Evolutionary conservation across 495 filamentous ascomycete genomes (phyloP).

Genomic region (Aspergillus indologenus): DNA sequence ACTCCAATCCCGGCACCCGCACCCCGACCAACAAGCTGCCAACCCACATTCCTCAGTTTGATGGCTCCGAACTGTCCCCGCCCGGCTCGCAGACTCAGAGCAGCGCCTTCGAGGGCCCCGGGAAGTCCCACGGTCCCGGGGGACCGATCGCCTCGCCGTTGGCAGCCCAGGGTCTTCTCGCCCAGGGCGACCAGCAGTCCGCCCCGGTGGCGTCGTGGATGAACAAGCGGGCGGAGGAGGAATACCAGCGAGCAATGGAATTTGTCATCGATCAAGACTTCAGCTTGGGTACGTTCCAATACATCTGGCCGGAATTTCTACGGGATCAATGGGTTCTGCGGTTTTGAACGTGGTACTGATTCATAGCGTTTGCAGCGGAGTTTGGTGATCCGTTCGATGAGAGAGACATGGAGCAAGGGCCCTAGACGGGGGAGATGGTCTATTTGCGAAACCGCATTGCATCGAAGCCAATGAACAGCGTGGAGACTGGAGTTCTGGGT

Average conservation of each 20-base stretch:
- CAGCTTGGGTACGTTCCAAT: constrained; percentile 35
- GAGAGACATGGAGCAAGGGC: constrained; percentile 50
- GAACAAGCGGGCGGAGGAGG: constrained; percentile 58
- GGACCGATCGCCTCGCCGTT: background rate
- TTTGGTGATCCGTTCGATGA: constrained; percentile 62
- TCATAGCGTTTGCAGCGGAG: constrained; percentile 31
- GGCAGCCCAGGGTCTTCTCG: constrained; percentile 5
- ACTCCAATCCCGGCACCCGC: constrained; percentile 30
- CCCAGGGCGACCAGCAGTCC: constrained; percentile 7
- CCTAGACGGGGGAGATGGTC: background rate
- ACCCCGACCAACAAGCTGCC: constrained; percentile 33
- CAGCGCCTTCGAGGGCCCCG: constrained; percentile 5
- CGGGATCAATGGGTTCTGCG: background rate
- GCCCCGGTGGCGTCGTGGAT: constrained; percentile 53
- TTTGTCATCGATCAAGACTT: constrained; percentile 48
- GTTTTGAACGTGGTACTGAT: background rate
- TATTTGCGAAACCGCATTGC: background rate
- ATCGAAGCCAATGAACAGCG: background rate
- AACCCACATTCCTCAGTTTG: constrained; percentile 18
- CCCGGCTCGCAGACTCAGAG: constrained; percentile 49
- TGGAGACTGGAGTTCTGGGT: background rate
- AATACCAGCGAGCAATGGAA: constrained; percentile 52
- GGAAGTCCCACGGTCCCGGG: background rate
- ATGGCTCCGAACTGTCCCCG: constrained; percentile 49
- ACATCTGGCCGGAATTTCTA: background rate